phyloP scores from a whole-genome alignment of 257 asterid genomes.

The Fraxinus pennsylvanica region DNA sequence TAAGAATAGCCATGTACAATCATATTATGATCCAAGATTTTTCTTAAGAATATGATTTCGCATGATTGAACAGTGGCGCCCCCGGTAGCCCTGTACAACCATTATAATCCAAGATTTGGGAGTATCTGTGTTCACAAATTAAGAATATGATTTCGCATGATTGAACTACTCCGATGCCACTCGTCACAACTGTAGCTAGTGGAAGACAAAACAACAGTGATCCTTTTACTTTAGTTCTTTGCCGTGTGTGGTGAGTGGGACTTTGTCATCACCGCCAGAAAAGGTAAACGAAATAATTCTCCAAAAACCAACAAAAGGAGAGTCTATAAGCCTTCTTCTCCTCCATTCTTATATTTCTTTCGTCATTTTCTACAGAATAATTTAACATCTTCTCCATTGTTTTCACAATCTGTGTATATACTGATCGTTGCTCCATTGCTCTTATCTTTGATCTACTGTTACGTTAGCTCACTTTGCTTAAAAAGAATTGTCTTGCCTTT shows the following conservation, averaged over 20 bases:
- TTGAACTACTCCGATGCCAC: constrained; percentile 14
- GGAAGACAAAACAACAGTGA: constrained; percentile 28
- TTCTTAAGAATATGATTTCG: too few species aligned
- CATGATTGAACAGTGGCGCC: too few species aligned
- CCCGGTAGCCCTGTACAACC: too few species aligned
- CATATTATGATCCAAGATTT: too few species aligned
- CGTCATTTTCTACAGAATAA: neutral
- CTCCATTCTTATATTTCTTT: constrained; percentile 25
- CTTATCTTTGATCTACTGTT: constrained; percentile 29
- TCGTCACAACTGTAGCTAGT: constrained; percentile 25
- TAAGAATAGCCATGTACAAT: too few species aligned
- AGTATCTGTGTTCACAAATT: too few species aligned
- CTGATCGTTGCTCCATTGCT: neutral
- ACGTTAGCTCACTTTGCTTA: constrained; percentile 16
- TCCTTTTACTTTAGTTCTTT: constrained; percentile 16
- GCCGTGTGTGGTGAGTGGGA: constrained; percentile 17
- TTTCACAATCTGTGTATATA: neutral
- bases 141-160: neutral
- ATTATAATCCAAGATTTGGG: too few species aligned
- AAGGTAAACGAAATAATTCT: constrained; percentile 15
- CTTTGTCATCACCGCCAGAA: neutral
- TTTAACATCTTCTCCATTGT: constrained; percentile 10
- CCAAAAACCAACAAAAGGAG: constrained; percentile 27
- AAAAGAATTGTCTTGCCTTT: neutral
- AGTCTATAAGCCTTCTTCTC: constrained; percentile 24